Percentiles rank a stretch among this genome's conserved stretches.
Conservation (phyloP, 2,329 filamentous ascomycete genomes). For the Colletotrichum noveboracense region DNA sequence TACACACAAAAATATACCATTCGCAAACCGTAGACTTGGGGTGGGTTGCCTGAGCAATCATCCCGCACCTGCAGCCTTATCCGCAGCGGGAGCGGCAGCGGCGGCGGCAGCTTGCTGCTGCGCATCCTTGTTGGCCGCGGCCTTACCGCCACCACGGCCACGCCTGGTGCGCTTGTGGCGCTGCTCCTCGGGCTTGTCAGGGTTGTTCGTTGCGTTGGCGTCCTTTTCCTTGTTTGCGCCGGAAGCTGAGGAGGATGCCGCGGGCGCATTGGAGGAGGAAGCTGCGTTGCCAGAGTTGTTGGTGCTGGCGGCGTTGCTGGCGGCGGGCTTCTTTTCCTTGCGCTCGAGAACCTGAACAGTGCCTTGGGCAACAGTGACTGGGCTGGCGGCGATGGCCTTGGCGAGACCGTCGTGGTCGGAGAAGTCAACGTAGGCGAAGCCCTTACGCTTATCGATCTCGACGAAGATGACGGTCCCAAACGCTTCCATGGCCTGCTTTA, state of each 20-base stretch:
- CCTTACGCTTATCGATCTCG: constrained; percentile 94
- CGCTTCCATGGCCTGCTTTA: constrained; percentile 74
- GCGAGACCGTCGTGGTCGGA: constrained; percentile 72
- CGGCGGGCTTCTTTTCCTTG: constrained; percentile 61
- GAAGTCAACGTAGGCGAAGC: constrained; percentile 94
- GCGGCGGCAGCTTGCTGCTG: neutral
- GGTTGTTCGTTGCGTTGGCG: neutral
- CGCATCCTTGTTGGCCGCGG: constrained; percentile 14
- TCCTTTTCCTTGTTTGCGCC: neutral
- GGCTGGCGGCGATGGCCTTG: constrained; percentile 83
- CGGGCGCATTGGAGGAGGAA: neutral
- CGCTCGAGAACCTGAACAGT: constrained; percentile 87
- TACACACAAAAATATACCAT: neutral
- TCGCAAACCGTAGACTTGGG: neutral
- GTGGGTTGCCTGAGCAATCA: constrained; percentile 4
- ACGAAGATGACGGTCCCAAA: constrained; percentile 81
- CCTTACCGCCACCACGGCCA: constrained; percentile 26
- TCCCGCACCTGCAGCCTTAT: constrained; percentile 15
- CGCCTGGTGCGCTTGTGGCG: constrained; percentile 27
- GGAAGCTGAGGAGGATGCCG: neutral
- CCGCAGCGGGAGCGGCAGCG: neutral
- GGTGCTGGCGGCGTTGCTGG: constrained; percentile 24
- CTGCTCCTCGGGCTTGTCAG: constrained; percentile 26
- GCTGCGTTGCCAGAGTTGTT: neutral
- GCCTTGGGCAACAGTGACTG: constrained; percentile 81